Base-by-base conservation (phyloP, 1,284 basidiomycete genomes). In the Cryptococcus hybrid region DNA sequence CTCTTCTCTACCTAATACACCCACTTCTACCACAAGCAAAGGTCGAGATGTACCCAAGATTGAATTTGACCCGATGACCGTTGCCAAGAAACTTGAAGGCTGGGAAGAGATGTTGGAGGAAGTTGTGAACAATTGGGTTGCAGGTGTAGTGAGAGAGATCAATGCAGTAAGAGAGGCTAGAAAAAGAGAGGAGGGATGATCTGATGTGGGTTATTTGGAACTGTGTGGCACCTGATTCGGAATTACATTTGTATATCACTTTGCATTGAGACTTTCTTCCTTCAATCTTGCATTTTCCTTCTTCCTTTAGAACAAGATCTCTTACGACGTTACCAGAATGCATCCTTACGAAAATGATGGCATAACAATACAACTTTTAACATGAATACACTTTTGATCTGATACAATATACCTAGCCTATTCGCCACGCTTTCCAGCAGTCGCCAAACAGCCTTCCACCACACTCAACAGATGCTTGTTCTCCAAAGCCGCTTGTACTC, bases 401-500 rank as follows among this genome's bases (percentile, higher is more conserved):
- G 30, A 30, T 30, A 30, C 30, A 30, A 44, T 1, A 11, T 24
- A n/a, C 3, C n/a, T 3, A n/a, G 43, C 24, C 5, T 44, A 47
- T 30, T 47, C 24, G 15, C 70, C 70, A 36, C 70, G 55, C 64
- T 66, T 64, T 12, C 79, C 78, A 0, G 83, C 83, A 7, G 82
- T 83, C 7, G 79, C 79, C 40, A 98, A 82, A 73, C 92, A 94
- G 51, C 89, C 88, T 74, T 97, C 92, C 2, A 99, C 86, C 0
- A 94, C 91, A 56, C 88, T 87, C 3, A 97, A 77, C 5, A 99
- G 82, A 45, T 90, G 85, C 8, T 84, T 83, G 76, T 99, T 99
- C 77, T 99, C 95, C 40, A 99, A 82, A 0, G 95, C 96, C 7
- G 96, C 96, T 30, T 94, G 94, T 0, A 99, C 96, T 50, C 95